phyloP scores from a whole-genome alignment of 352 stramenopile genomes.

The Phytophthora melonis region DNA sequence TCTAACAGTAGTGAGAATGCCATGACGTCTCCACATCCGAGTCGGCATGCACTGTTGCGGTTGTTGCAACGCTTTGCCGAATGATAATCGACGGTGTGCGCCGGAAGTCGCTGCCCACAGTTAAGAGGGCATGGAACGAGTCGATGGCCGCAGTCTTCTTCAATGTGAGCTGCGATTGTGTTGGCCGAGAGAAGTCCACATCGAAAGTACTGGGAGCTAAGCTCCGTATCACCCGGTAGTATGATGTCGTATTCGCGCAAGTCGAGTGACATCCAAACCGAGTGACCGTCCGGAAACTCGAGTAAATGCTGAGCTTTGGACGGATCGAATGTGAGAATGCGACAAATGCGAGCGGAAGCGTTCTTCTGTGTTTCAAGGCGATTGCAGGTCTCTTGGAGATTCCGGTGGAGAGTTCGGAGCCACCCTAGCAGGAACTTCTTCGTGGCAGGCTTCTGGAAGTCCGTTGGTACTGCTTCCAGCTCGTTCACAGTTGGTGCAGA shows the following conservation, averaged over 20 bases:
- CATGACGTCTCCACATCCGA: slow-evolving; percentile 69
- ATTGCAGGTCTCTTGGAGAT: slow-evolving; percentile 10
- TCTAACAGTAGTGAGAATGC: slow-evolving; percentile 47
- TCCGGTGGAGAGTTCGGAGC: slow-evolving; percentile 16
- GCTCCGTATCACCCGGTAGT: not conserved
- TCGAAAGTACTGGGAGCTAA: slow-evolving; percentile 12
- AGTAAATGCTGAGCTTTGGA: slow-evolving; percentile 50
- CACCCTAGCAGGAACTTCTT: slow-evolving; percentile 25
- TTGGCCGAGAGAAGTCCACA: slow-evolving; percentile 24
- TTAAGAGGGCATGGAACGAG: slow-evolving; percentile 67
- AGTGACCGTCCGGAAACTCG: slow-evolving; percentile 64
- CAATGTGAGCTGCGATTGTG: slow-evolving; percentile 34
- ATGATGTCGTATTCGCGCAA: slow-evolving; percentile 59
- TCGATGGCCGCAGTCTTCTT: slow-evolving; percentile 53
- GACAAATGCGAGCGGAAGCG: slow-evolving; percentile 26
- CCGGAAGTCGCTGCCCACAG: slow-evolving; percentile 68
- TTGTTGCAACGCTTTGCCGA: slow-evolving; percentile 68
- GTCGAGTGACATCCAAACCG: slow-evolving; percentile 52
- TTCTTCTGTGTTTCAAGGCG: slow-evolving; percentile 23
- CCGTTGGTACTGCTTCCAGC: not conserved
- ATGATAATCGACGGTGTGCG: slow-evolving; percentile 47
- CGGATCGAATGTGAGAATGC: slow-evolving; percentile 54
- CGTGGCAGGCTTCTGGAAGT: slow-evolving; percentile 9
- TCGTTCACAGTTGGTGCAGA: not conserved
- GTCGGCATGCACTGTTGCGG: slow-evolving; percentile 62